These are phyloP conservation scores for Fraxinus ornus DNA, from an alignment of 305 asterid species.

Conservation along the genomic window DNA sequence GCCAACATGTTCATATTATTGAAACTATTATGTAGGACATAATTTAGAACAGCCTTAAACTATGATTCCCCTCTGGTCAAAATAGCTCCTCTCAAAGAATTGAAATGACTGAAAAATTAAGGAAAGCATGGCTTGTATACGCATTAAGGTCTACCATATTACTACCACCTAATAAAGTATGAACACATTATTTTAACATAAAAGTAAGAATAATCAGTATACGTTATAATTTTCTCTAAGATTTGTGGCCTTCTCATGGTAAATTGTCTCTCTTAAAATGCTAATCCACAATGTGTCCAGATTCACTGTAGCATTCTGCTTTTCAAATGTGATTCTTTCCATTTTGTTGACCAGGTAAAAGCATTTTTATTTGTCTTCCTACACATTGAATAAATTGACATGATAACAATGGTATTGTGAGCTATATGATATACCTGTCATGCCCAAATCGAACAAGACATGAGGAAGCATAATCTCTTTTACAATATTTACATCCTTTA, in stretches of 20 bases:
- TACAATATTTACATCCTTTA: conserved; percentile 89
- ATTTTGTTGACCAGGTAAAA: conserved; percentile 16
- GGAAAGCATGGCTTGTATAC: conserved; percentile 6
- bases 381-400: conserved; percentile 5
- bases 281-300: not conserved
- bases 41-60: not conserved
- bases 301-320: not conserved
- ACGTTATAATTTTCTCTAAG: not conserved
- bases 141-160: conserved; percentile 6
- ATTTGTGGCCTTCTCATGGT: not conserved
- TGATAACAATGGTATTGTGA: conserved; percentile 13
- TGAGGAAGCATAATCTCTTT: conserved; percentile 85
- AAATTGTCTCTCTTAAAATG: not conserved
- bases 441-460: conserved; percentile 90
- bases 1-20: conserved; percentile 25
- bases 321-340: conserved; percentile 8
- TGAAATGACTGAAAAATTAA: conserved; percentile 6
- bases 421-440: conserved; percentile 60
- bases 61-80: conserved; percentile 8
- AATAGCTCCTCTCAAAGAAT: conserved; percentile 12
- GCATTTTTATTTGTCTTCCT: conserved; percentile 4
- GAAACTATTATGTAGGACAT: conserved; percentile 3
- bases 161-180: conserved; percentile 2
- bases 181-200: not conserved
- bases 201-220: not conserved